Conservation (phyloP, 2,329 filamentous ascomycete genomes). For the Podosphaera fusca region DNA sequence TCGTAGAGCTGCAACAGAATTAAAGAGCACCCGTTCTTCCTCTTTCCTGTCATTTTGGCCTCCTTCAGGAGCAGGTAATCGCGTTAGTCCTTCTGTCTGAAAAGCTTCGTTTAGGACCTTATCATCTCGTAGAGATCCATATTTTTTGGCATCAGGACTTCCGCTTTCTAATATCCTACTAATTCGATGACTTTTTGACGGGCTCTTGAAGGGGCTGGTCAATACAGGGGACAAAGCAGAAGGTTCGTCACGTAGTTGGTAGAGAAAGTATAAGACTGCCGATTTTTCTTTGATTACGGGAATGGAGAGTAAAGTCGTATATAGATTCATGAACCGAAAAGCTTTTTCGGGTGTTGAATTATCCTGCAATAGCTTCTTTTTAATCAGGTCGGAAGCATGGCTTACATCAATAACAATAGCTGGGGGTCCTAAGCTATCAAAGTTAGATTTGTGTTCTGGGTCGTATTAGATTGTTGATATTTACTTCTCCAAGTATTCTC, state of each 20-base stretch:
- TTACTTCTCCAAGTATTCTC: constrained; percentile 21
- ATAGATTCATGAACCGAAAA: constrained; percentile 70
- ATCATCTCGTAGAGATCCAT: constrained; percentile 19
- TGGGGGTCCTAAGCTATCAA: constrained; percentile 10
- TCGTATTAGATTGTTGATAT: neutral
- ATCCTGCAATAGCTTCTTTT: constrained; percentile 60
- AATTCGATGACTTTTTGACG: constrained; percentile 8
- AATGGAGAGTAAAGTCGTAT: constrained; percentile 69
- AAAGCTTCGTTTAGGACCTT: constrained; percentile 23
- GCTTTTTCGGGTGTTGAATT: constrained; percentile 54
- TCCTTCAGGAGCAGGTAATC: constrained; percentile 14
- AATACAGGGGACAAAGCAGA: constrained; percentile 8
- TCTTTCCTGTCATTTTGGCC: constrained; percentile 15
- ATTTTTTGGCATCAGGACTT: constrained; percentile 4
- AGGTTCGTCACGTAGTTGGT: constrained; percentile 49
- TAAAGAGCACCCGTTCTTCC: constrained; percentile 12
- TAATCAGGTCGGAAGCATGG: constrained; percentile 82
- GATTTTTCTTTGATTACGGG: constrained; percentile 90
- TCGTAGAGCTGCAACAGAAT: constrained; percentile 10
- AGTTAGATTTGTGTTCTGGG: constrained; percentile 3
- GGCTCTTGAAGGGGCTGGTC: constrained; percentile 16
- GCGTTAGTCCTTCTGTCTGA: constrained; percentile 25
- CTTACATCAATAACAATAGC: constrained; percentile 37
- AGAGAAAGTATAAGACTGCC: constrained; percentile 81
- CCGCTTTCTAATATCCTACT: constrained; percentile 7